Conservation (phyloP, 257 asterid species). For the Plantago major region DNA sequence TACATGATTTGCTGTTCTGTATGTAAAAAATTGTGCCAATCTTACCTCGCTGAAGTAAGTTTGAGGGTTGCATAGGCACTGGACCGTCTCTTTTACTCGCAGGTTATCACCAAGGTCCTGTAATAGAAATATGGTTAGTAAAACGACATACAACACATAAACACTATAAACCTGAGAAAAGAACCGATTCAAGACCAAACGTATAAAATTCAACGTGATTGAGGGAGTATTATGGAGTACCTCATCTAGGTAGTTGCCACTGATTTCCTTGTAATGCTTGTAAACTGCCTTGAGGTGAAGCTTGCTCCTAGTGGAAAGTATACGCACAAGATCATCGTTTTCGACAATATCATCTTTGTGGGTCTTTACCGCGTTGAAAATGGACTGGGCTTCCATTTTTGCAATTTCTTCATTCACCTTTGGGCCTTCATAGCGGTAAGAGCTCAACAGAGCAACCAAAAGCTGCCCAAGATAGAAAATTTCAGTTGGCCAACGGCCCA, state of each 20-base stretch:
- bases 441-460: conserved; percentile 62
- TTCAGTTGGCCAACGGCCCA: conserved; percentile 1
- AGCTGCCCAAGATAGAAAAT: conserved; percentile 40
- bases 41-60: conserved; percentile 60
- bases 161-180: too few relatives aligned
- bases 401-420: conserved; percentile 49
- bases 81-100: conserved; percentile 40
- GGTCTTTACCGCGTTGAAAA: conserved; percentile 35
- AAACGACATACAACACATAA: not conserved
- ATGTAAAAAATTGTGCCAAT: not conserved
- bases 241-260: conserved; percentile 58
- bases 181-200: too few relatives aligned
- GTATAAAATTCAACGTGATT: too few relatives aligned
- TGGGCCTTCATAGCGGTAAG: conserved; percentile 84
- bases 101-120: conserved; percentile 50
- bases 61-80: conserved; percentile 60
- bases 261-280: conserved; percentile 63
- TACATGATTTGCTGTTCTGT: too few relatives aligned
- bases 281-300: conserved; percentile 48
- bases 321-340: conserved; percentile 51
- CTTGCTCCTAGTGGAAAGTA: conserved; percentile 75
- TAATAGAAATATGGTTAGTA: not conserved
- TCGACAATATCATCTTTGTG: conserved; percentile 24
- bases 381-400: conserved; percentile 59
- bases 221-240: conserved; percentile 23